Percentiles rank a stretch among this genome's conserved stretches.
Evolutionary conservation across 2,329 filamentous ascomycete genomes (phyloP).

Genomic region (Tetracladium maxilliforme): DNA sequence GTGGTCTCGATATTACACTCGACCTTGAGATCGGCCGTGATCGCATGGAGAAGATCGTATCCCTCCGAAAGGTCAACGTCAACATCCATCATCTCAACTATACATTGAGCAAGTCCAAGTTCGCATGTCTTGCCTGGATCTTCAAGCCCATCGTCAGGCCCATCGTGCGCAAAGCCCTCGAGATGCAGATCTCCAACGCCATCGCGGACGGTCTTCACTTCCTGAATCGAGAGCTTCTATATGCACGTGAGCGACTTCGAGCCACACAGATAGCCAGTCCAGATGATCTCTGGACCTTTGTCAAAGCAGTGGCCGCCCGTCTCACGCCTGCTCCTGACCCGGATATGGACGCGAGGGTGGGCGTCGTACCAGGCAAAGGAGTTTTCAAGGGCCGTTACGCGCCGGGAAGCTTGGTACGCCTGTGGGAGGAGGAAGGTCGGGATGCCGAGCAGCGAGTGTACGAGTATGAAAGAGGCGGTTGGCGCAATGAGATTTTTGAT

Average conservation of each 20-base stretch:
- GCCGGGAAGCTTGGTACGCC: conserved; percentile 73
- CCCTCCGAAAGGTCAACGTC: conserved; percentile 61
- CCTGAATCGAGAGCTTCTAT: conserved; percentile 75
- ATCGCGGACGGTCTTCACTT: conserved; percentile 57
- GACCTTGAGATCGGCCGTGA: conserved; percentile 75
- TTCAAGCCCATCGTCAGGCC: conserved; percentile 74
- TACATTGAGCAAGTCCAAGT: conserved; percentile 57
- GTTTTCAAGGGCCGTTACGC: conserved; percentile 78
- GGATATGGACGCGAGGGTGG: conserved; percentile 61
- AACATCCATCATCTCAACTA: conserved; percentile 81
- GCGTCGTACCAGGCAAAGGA: conserved; percentile 41
- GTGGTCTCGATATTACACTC: conserved; percentile 73
- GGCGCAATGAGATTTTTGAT: conserved; percentile 77
- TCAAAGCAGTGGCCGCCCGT: conserved; percentile 67
- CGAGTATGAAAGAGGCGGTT: conserved; percentile 49
- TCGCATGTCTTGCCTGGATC: conserved; percentile 67
- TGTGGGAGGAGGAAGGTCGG: conserved; percentile 74
- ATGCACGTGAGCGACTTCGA: conserved; percentile 71
- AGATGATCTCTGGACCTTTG: conserved; percentile 65
- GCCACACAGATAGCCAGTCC: conserved; percentile 75
- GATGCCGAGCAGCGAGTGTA: conserved; percentile 60
- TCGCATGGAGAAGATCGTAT: conserved; percentile 65
- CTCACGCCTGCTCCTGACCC: conserved; percentile 59
- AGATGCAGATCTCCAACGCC: conserved; percentile 59
- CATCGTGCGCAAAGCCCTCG: conserved; percentile 63